phyloP scores from a whole-genome alignment of 306 rosid species.

The Senna tora region DNA sequence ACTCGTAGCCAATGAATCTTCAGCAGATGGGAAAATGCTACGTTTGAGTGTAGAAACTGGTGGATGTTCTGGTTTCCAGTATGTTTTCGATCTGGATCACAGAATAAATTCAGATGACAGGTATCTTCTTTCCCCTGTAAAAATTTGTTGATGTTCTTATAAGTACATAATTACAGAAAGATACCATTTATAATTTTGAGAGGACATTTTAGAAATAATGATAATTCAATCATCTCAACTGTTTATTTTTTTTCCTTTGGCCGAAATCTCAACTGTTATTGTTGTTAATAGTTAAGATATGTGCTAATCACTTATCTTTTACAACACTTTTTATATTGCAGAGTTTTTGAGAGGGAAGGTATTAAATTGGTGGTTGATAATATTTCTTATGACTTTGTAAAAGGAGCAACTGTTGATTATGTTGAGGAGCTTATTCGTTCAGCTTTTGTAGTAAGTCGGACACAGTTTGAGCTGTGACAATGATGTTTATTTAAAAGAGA shows the following conservation, averaged over 20 bases:
- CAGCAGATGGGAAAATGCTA: slow-evolving; percentile 59
- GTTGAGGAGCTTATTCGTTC: slow-evolving; percentile 96
- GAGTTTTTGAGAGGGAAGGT: slow-evolving; percentile 84
- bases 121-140: slow-evolving; percentile 36
- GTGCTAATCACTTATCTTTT: neutral
- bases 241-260: no score
- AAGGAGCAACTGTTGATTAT: slow-evolving; percentile 95
- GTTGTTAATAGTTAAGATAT: neutral
- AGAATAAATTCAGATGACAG: slow-evolving; percentile 75
- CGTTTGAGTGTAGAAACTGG: slow-evolving; percentile 85
- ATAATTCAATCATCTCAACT: neutral
- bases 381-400: slow-evolving; percentile 85
- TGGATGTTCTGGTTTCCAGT: slow-evolving; percentile 98
- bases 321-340: slow-evolving; percentile 33
- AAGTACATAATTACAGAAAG: neutral
- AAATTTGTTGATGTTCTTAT: neutral
- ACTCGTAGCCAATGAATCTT: slow-evolving; percentile 58
- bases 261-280: no score
- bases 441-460: slow-evolving; percentile 75
- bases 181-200: neutral
- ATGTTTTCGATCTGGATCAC: slow-evolving; percentile 81
- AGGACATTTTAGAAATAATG: neutral
- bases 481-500: neutral
- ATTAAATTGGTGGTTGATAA: slow-evolving; percentile 69
- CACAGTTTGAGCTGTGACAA: neutral